phyloP scores from a whole-genome alignment of 495 filamentous ascomycete genomes.

The Penicillium tannophilum region DNA sequence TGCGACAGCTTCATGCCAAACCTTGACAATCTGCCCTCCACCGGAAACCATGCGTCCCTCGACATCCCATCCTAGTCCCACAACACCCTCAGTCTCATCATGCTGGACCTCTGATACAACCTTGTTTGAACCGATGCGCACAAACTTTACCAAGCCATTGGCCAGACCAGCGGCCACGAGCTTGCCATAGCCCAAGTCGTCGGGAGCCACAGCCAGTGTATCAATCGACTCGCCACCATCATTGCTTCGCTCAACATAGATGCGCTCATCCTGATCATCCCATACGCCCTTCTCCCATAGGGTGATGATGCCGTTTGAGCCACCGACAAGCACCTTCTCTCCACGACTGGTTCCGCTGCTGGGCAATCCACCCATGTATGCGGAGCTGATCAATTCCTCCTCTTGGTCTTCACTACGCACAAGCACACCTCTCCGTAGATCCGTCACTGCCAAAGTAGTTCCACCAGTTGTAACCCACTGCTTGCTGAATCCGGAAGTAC shows the following conservation, averaged over 20 bases:
- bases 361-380: slow-evolving; percentile 68
- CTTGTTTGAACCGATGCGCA: slow-evolving; percentile 60
- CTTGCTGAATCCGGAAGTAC: slow-evolving; percentile 82
- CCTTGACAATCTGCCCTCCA: slow-evolving; percentile 79
- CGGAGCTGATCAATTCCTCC: slow-evolving; percentile 82
- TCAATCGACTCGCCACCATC: slow-evolving; percentile 72
- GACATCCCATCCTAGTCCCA: slow-evolving; percentile 78
- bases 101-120: slow-evolving; percentile 65
- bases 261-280: slow-evolving; percentile 91
- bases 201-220: slow-evolving; percentile 65
- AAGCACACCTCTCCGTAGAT: slow-evolving; percentile 79
- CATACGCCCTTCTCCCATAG: slow-evolving; percentile 92
- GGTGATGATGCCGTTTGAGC: slow-evolving; percentile 76
- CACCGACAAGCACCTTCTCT: slow-evolving; percentile 78
- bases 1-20: slow-evolving; percentile 68
- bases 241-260: slow-evolving; percentile 62
- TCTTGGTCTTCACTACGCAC: slow-evolving; percentile 90
- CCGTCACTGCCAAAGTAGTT: slow-evolving; percentile 84
- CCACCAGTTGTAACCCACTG: slow-evolving; percentile 93
- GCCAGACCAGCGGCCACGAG: slow-evolving; percentile 75
- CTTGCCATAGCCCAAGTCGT: slow-evolving; percentile 64
- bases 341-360: slow-evolving; percentile 64
- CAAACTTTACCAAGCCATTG: slow-evolving; percentile 63
- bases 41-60: slow-evolving; percentile 83
- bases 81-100: slow-evolving; percentile 81